A percentile compares a stretch with the other conserved stretches of the same genome.
These are phyloP conservation scores for Trifolium fragiferum DNA, from an alignment of 306 rosid species.

Conservation along the genomic window DNA sequence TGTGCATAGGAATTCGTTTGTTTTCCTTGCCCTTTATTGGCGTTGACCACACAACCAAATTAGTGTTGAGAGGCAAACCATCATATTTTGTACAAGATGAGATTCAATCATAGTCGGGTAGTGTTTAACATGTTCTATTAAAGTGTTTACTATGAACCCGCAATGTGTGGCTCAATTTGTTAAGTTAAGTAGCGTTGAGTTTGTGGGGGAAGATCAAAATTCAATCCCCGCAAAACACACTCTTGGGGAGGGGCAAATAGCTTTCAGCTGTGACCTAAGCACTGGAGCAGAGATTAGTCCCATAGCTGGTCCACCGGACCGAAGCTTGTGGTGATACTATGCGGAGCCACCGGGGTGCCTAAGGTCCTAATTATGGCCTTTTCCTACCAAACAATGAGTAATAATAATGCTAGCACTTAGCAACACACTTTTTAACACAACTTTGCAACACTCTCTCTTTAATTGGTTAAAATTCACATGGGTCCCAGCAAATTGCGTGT, in stretches of 20 bases:
- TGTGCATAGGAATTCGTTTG: conserved; percentile 2
- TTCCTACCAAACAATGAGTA: background rate
- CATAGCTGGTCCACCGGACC: background rate
- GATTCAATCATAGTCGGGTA: background rate
- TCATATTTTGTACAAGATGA: conserved; percentile 25
- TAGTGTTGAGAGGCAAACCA: conserved; percentile 20
- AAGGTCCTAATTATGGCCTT: background rate
- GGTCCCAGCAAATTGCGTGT: too few relatives aligned
- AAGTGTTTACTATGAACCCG: background rate
- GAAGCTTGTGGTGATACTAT: background rate
- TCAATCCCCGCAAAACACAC: background rate
- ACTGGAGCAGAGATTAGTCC: background rate
- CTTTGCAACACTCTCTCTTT: too few relatives aligned
- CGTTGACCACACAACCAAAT: background rate
- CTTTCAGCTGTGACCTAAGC: background rate
- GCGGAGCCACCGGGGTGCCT: background rate
- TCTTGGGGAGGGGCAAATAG: background rate
- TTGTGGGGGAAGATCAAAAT: background rate
- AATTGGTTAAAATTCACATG: too few relatives aligned
- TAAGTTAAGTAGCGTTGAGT: background rate
- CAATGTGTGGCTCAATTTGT: background rate
- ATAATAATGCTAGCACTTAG: too few relatives aligned
- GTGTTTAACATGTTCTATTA: background rate
- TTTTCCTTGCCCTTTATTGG: conserved; percentile 12
- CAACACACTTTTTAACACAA: too few relatives aligned